Evolutionary conservation across 345 rosid genomes (phyloP).

Genomic region (Ceriops tagal): DNA sequence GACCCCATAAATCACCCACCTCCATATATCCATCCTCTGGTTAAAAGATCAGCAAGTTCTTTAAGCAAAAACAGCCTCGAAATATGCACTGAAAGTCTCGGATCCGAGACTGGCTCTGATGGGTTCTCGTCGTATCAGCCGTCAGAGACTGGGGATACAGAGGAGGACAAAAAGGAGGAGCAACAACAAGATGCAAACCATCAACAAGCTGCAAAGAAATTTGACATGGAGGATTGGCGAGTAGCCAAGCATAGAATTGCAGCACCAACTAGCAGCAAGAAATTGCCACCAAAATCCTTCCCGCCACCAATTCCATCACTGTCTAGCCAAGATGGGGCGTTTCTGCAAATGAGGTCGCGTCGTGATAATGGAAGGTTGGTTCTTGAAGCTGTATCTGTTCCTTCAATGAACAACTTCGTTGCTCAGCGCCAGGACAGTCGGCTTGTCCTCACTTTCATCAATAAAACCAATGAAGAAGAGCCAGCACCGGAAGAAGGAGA

Average conservation of each 20-base stretch:
- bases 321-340: constrained; percentile 44
- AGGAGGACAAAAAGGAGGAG: constrained; percentile 38
- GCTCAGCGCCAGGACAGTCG: constrained; percentile 81
- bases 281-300: constrained; percentile 39
- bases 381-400: constrained; percentile 77
- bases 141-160: constrained; percentile 47
- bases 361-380: constrained; percentile 87
- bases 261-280: constrained; percentile 20
- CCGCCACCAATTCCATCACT: constrained; percentile 84
- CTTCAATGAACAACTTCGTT: constrained; percentile 57
- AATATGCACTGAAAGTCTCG: constrained; percentile 95
- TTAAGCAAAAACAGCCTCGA: constrained; percentile 74
- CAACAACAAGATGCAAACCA: constrained; percentile 8
- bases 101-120: constrained; percentile 94
- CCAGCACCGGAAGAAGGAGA: neutral
- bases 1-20: constrained; percentile 36
- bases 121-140: constrained; percentile 62
- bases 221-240: constrained; percentile 21
- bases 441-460: constrained; percentile 68
- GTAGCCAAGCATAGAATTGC: constrained; percentile 16
- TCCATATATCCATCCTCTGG: constrained; percentile 73
- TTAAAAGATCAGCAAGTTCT: constrained; percentile 52
- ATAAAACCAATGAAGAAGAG: constrained; percentile 10
- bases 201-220: neutral
- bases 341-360: constrained; percentile 58